A percentile compares a stretch with the other conserved stretches of the same genome.
Evolutionary conservation across 2,329 filamentous ascomycete species (phyloP).

Genomic region (Scopulariopsis brevicaulis): DNA sequence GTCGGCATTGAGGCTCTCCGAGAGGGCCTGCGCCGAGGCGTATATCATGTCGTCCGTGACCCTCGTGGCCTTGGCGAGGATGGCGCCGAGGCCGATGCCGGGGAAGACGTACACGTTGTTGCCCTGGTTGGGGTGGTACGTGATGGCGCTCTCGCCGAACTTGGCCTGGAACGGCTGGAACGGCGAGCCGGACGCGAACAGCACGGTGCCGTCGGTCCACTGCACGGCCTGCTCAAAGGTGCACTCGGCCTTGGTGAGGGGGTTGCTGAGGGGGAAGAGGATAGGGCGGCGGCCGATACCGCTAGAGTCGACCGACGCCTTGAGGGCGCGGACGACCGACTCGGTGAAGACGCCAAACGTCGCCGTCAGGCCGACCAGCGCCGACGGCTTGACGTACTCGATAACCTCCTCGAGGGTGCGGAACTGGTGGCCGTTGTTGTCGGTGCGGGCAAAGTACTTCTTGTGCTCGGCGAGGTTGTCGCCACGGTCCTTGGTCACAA

Average conservation of each 20-base stretch:
- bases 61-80: slow-evolving; percentile 75
- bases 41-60: slow-evolving; percentile 97
- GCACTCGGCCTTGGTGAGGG: slow-evolving; percentile 92
- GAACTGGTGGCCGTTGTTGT: slow-evolving; percentile 59
- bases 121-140: slow-evolving; percentile 71
- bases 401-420: slow-evolving; percentile 81
- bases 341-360: slow-evolving; percentile 93
- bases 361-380: slow-evolving; percentile 86
- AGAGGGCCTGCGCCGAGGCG: slow-evolving; percentile 73
- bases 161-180: slow-evolving; percentile 62
- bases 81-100: slow-evolving; percentile 85
- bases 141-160: slow-evolving; percentile 45
- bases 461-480: slow-evolving; percentile 90
- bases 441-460: slow-evolving; percentile 55
- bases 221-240: slow-evolving; percentile 82
- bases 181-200: slow-evolving; percentile 93
- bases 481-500: slow-evolving; percentile 85
- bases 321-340: slow-evolving; percentile 62
- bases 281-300: slow-evolving; percentile 69
- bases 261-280: slow-evolving; percentile 94
- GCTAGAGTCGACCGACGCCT: slow-evolving; percentile 49
- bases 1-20: slow-evolving; percentile 65
- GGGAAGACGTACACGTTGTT: slow-evolving; percentile 94
- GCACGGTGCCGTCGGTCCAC: slow-evolving; percentile 80
- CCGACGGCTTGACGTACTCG: slow-evolving; percentile 89